phyloP scores from a whole-genome alignment of 2,329 filamentous ascomycete genomes.

The Hypoxylon sp. region DNA sequence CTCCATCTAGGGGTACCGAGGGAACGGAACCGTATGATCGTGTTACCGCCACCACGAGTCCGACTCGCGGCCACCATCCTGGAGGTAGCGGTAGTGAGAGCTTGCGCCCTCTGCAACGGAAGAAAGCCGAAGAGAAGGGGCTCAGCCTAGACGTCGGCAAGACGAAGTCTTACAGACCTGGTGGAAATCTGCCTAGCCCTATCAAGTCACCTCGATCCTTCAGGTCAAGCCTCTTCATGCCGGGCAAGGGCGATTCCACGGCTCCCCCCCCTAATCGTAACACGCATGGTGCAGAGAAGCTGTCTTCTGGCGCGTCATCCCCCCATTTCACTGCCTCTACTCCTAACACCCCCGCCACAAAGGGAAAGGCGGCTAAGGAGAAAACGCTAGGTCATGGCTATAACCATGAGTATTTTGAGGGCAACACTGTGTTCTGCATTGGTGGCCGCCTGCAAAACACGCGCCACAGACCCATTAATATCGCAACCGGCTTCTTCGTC shows the following conservation, averaged over 20 bases:
- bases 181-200: conserved; percentile 68
- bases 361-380: conserved; percentile 48
- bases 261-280: conserved; percentile 66
- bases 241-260: conserved; percentile 65
- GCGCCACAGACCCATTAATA: conserved; percentile 86
- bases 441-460: conserved; percentile 91
- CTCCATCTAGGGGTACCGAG: conserved; percentile 83
- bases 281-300: conserved; percentile 79
- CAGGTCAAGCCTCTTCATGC: conserved; percentile 78
- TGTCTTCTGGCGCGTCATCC: conserved; percentile 84
- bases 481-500: conserved; percentile 85
- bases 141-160: conserved; percentile 71
- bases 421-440: conserved; percentile 91
- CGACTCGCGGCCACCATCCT: conserved; percentile 69
- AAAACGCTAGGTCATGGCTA: conserved; percentile 66
- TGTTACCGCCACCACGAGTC: conserved; percentile 79
- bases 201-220: conserved; percentile 81
- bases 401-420: conserved; percentile 93
- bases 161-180: conserved; percentile 65
- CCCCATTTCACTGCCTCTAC: conserved; percentile 66
- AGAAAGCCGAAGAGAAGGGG: conserved; percentile 58
- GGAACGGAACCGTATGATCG: conserved; percentile 80
- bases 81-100: conserved; percentile 79
- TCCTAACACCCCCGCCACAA: conserved; percentile 44
- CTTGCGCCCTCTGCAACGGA: conserved; percentile 77